Base-by-base conservation (phyloP, 139 green algal species). In the Trebouxia sp. region DNA sequence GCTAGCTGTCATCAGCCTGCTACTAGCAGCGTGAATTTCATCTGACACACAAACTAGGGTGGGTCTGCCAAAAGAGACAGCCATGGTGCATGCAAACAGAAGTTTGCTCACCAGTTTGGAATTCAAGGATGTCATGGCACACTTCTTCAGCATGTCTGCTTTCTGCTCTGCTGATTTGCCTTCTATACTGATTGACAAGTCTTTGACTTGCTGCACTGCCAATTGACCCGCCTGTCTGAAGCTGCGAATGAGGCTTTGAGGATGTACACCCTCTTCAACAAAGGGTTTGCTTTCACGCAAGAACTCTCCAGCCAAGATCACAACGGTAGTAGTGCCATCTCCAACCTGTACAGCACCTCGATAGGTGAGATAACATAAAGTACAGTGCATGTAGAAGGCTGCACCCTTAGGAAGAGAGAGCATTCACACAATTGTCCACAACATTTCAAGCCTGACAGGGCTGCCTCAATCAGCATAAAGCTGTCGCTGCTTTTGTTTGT, bases 271-370 rank as follows among this genome's bases (percentile, higher is more conserved):
- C 80, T 99, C 97, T 87, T 99, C 96, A 37, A 99, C 82, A 82
- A 96, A 99, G 6, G 91, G 85, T 88, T 99, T 99, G 39, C 91
- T 90, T 76, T 97, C 94, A 43, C 89, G 89, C 75, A 99, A 87
- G 75, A 99, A 96, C 89, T 99, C 96, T 17, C 93, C 96, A 9
- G 97, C 95, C 58, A 99, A 89, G 12, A 99, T 90, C 3, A 99
- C 97, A 10, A 99, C 97, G 9, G 96, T 98, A 2, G 97, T 99
- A 3, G 97, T 99, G 50, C 97, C 97, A 76, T 99, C 97, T 14
- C 97, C 97, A 51, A 99, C 96, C 92, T 98, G 80, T 39, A 48
- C n/a, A n/a, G n/a, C n/a, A n/a, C n/a, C n/a, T n/a, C n/a, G n/a
- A n/a, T n/a, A n/a, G n/a, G n/a, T n/a, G n/a, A n/a, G n/a, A n/a